These are phyloP conservation scores for Cladosporium austrohemisphaericum DNA, from an alignment of 2,329 filamentous ascomycete genomes.

Conservation along the genomic window DNA sequence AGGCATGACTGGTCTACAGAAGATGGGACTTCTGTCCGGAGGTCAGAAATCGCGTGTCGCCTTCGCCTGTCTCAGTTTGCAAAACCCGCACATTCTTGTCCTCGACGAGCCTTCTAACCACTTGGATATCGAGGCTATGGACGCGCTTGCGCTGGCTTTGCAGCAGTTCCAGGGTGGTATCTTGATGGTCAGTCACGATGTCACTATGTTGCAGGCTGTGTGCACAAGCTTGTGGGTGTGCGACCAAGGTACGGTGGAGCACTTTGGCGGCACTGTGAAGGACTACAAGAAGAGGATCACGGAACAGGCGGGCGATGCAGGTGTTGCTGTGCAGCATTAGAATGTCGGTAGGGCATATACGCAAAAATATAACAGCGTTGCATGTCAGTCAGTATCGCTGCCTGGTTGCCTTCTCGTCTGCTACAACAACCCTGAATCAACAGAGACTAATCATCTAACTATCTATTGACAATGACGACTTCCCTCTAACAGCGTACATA, in stretches of 20 bases:
- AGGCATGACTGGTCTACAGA: slow-evolving; percentile 92
- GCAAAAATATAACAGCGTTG: no score
- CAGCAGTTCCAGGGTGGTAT: slow-evolving; percentile 89
- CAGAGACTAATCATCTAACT: no score
- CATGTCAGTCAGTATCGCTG: no score
- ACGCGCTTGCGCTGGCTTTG: slow-evolving; percentile 81
- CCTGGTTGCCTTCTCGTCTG: no score
- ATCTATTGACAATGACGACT: no score
- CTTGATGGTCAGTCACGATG: slow-evolving; percentile 98
- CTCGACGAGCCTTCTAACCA: slow-evolving; percentile 99
- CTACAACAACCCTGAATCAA: no score
- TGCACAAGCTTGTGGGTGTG: slow-evolving; percentile 96
- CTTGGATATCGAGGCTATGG: slow-evolving; percentile 98
- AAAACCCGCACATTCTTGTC: slow-evolving; percentile 93
- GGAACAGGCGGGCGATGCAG: slow-evolving; percentile 80
- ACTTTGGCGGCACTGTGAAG: slow-evolving; percentile 92
- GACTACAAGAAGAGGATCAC: slow-evolving; percentile 96
- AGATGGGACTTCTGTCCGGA: slow-evolving; percentile 90
- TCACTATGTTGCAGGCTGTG: slow-evolving; percentile 96
- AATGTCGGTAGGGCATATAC: neutral
- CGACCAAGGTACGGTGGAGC: slow-evolving; percentile 87
- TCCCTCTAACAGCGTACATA: no score
- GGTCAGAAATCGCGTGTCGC: slow-evolving; percentile 98
- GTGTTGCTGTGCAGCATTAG: slow-evolving; percentile 57
- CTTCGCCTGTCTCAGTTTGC: slow-evolving; percentile 91